These are phyloP conservation scores for Penicillium silybi DNA, from an alignment of 495 filamentous ascomycete species.

Conservation along the genomic window DNA sequence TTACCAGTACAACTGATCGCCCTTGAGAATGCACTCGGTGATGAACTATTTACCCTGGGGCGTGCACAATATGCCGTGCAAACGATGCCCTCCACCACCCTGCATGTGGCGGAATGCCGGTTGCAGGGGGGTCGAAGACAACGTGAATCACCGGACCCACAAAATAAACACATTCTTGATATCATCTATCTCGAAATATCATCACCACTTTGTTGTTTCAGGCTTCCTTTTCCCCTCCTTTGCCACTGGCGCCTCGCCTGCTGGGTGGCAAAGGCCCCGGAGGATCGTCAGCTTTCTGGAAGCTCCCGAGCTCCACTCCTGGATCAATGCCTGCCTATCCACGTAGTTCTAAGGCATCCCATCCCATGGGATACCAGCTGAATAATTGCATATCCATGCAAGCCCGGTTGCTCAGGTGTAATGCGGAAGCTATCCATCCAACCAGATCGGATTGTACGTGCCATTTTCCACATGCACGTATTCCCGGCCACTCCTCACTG, in stretches of 20 bases:
- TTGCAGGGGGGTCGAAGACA: background rate
- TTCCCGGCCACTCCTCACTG: background rate
- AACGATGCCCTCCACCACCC: background rate
- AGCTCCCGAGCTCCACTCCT: background rate
- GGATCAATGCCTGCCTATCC: background rate
- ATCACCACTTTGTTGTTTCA: constrained; percentile 4
- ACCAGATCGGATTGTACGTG: background rate
- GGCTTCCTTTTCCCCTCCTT: background rate
- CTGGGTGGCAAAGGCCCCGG: background rate
- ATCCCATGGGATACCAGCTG: background rate
- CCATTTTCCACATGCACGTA: background rate
- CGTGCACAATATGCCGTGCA: background rate
- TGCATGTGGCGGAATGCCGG: constrained; percentile 11
- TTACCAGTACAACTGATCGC: background rate
- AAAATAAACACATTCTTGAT: constrained; percentile 14
- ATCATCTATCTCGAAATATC: constrained; percentile 3
- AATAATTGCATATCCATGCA: background rate
- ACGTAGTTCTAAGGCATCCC: background rate
- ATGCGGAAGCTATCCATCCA: background rate
- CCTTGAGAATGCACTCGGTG: background rate
- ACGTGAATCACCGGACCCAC: constrained; percentile 6
- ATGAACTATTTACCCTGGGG: background rate
- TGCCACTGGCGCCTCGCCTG: background rate
- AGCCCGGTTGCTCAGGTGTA: background rate
- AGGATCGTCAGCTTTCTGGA: constrained; percentile 1